A percentile compares a stretch with the other conserved stretches of the same genome.
These are phyloP conservation scores for Beauveria caledonica DNA, from an alignment of 2,329 filamentous ascomycete genomes.

Conservation along the genomic window DNA sequence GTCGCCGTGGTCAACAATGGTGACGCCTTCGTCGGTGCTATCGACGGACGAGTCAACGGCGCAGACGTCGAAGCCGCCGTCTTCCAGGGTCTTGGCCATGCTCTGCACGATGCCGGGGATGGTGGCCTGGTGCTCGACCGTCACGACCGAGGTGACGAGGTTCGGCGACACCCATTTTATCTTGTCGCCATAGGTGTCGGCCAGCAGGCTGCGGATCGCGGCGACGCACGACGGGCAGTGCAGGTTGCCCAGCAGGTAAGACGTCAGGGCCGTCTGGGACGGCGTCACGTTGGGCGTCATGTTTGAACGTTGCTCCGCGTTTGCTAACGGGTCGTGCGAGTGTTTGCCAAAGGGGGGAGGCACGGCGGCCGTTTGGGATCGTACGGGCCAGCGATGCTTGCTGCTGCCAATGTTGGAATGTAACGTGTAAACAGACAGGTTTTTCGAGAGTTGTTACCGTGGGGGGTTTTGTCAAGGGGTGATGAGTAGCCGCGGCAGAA, in stretches of 20 bases:
- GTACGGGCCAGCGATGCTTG: not conserved
- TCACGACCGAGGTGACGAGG: slow-evolving; percentile 62
- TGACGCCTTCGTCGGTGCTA: slow-evolving; percentile 20
- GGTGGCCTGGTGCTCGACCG: slow-evolving; percentile 43
- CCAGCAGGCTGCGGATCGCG: slow-evolving; percentile 53
- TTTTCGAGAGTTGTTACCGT: not conserved
- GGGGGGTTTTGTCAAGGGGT: no score
- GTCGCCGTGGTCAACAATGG: slow-evolving; percentile 18
- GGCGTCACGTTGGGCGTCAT: slow-evolving; percentile 18
- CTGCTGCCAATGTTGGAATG: not conserved
- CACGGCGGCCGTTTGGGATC: not conserved
- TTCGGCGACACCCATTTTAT: slow-evolving; percentile 58
- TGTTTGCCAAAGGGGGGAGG: not conserved
- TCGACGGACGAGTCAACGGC: slow-evolving; percentile 33
- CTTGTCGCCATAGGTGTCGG: slow-evolving; percentile 34
- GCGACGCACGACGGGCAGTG: slow-evolving; percentile 70
- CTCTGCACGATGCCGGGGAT: slow-evolving; percentile 33
- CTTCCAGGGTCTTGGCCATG: slow-evolving; percentile 41
- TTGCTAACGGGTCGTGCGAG: not conserved
- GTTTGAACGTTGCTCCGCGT: slow-evolving; percentile 2
- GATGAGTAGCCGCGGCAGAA: no score
- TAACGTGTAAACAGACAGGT: not conserved
- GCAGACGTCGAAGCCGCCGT: slow-evolving; percentile 51
- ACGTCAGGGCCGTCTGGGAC: slow-evolving; percentile 39
- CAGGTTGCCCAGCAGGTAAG: slow-evolving; percentile 63